Evolutionary conservation across 2,329 filamentous ascomycete genomes (phyloP), one percentile per base, ranked within the genome.

Genomic region (Fusarium sterilihyphosum): DNA sequence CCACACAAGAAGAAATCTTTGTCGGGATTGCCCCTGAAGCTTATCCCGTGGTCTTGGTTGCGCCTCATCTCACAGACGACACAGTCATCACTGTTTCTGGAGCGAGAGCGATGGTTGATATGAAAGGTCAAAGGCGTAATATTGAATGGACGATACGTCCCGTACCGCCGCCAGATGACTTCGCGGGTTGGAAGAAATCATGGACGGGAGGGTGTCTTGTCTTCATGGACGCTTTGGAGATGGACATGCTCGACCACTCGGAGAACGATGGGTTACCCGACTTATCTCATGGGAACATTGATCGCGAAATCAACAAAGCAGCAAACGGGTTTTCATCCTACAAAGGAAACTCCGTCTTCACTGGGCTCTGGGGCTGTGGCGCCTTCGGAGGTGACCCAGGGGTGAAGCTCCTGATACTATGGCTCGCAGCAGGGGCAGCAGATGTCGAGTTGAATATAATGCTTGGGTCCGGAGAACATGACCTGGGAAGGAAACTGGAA

Each of bases 221-320:
- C 11, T 80, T 83, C 40, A 82, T 84, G 82, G 82, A 83, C 40
- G 81, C 81, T 2, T 65, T 83, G 11, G 82, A 83, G 64, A 78
- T 83, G 56, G 81, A 83, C 49, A 75, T 79, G 67, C 64, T 73
- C 4, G 70, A 77, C 8, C 58, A 65, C 17, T 41, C 47, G 17
- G 63, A 44, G 4, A 40, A 70, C 17, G 43, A 44, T 2, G 46
- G 44, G 10, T 50, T 82, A 11, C 76, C 80, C 5, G 82, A 83
- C 54, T 54, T 83, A 8, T 31, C 65, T 5, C 71, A 65, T 0
- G 56, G 64, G 3, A 79, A 80, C 46, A 67, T 82, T 4, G 67
- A 79, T 5, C 75, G 81, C 13, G 82, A 84, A 63, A 66, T 82
- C 2, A 46, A 29, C 8, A 83, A 83, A 40, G 79, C 81, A 2